Conservation (phyloP, 495 filamentous ascomycete species). For the Penicillium silybi region DNA sequence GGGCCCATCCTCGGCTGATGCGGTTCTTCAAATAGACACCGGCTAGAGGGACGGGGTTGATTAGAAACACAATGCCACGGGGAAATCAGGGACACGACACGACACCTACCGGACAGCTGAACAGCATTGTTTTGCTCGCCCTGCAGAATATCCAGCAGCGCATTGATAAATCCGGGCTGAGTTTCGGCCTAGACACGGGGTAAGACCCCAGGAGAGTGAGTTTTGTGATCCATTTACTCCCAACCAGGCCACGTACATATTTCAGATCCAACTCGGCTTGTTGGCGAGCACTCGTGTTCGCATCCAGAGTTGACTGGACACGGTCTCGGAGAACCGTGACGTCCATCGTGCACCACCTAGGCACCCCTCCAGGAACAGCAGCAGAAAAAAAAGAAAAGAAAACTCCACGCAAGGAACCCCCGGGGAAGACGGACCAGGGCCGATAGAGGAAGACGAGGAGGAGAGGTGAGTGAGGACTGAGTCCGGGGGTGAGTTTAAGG, state of each 20-base stretch:
- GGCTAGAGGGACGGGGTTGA: slow-evolving; percentile 49
- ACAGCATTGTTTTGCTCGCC: slow-evolving; percentile 78
- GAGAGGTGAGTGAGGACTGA: not conserved
- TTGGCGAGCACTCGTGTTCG: slow-evolving; percentile 78
- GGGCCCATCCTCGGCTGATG: slow-evolving; percentile 84
- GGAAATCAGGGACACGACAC: slow-evolving; percentile 2
- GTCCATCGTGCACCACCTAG: slow-evolving; percentile 65
- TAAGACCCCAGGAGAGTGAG: slow-evolving; percentile 13
- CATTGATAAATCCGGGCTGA: slow-evolving; percentile 84
- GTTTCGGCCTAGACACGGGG: slow-evolving; percentile 70
- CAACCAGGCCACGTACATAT: slow-evolving; percentile 61
- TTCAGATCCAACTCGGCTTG: slow-evolving; percentile 91
- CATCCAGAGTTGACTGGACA: slow-evolving; percentile 80
- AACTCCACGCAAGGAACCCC: slow-evolving; percentile 16
- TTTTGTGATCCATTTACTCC: slow-evolving; percentile 7
- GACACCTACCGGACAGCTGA: slow-evolving; percentile 73
- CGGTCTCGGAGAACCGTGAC: slow-evolving; percentile 78
- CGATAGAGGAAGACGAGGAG: slow-evolving; percentile 3
- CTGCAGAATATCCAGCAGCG: slow-evolving; percentile 84
- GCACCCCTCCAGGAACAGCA: slow-evolving; percentile 34
- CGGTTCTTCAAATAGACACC: slow-evolving; percentile 98
- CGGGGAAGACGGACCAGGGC: slow-evolving; percentile 13
- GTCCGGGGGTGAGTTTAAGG: not conserved
- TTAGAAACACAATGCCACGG: slow-evolving; percentile 3
- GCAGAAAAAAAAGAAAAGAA: slow-evolving; percentile 18